A percentile compares a stretch with the other conserved stretches of the same genome.
These are phyloP conservation scores for Colletotrichum incanum DNA, from an alignment of 2,329 filamentous ascomycete species.

Conservation along the genomic window DNA sequence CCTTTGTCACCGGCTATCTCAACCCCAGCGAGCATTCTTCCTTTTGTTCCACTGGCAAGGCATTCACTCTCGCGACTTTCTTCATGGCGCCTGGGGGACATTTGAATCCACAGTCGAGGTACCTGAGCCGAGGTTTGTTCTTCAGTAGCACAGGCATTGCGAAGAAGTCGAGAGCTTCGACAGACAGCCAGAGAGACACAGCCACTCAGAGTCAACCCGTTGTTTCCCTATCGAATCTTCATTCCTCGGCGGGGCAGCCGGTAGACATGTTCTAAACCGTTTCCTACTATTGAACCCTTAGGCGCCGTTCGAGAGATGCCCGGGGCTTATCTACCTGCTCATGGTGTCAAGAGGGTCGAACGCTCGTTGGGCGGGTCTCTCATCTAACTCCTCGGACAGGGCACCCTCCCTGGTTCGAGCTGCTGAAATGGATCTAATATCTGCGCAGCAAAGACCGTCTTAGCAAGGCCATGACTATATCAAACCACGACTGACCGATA, in stretches of 20 bases:
- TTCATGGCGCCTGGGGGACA: not conserved
- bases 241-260: constrained; percentile 1
- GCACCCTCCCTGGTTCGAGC: not conserved
- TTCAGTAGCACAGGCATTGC: not conserved
- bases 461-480: constrained; percentile 5
- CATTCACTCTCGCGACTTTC: not conserved
- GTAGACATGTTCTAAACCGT: not conserved
- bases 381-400: no score
- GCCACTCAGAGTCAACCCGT: not conserved
- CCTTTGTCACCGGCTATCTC: not conserved
- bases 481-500: constrained; percentile 8
- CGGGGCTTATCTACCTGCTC: not conserved
- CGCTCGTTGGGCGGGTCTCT: not conserved
- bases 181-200: not conserved
- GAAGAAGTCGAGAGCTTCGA: not conserved
- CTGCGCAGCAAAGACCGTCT: not conserved
- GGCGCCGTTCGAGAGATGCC: not conserved
- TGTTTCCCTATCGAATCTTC: not conserved
- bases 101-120: not conserved
- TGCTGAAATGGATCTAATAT: constrained; percentile 1
- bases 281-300: not conserved
- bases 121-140: not conserved
- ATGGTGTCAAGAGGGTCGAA: not conserved
- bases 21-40: constrained; percentile 5
- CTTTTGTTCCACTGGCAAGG: not conserved